Evolutionary conservation across 768 basidiomycete genomes (phyloP).

Genomic region (Lactifluus echinatus): DNA sequence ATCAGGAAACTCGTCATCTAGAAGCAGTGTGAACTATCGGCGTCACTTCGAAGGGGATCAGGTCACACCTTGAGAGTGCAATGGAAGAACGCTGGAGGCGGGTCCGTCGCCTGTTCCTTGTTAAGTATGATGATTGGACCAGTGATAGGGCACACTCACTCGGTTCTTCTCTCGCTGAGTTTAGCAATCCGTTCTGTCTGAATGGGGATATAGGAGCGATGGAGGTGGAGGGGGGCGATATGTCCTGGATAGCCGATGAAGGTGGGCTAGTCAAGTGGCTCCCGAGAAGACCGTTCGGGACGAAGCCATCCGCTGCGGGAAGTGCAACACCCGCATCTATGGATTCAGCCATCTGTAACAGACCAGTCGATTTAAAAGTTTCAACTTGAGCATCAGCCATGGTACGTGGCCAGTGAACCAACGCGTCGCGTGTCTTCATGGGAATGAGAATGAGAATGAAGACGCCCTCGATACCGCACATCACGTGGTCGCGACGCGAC

Average conservation of each 20-base stretch:
- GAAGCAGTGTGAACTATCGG: not conserved
- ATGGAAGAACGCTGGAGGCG: not conserved
- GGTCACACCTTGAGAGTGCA: constrained; percentile 17
- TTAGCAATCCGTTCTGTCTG: constrained; percentile 3
- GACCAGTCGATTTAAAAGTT: not conserved
- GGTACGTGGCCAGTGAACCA: not conserved
- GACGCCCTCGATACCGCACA: not conserved
- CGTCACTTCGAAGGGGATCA: not conserved
- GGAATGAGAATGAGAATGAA: too few species aligned
- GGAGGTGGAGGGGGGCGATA: not conserved
- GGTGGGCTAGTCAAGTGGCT: not conserved
- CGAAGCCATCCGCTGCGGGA: not conserved
- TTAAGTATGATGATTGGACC: not conserved
- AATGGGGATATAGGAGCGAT: constrained; percentile 4
- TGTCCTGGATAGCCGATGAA: not conserved
- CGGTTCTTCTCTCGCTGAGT: not conserved
- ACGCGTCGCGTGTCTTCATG: constrained; percentile 6
- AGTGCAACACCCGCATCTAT: not conserved
- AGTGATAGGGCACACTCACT: not conserved
- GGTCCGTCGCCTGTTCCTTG: not conserved
- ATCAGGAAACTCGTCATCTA: constrained; percentile 18
- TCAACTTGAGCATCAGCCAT: constrained; percentile 4
- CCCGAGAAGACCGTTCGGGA: constrained; percentile 15
- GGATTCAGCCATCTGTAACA: not conserved
- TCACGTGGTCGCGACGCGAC: constrained; percentile 14